Percentiles rank a stretch among this genome's conserved stretches.
Conservation (phyloP, 257 asterid genomes). For the Ilex asprella region DNA sequence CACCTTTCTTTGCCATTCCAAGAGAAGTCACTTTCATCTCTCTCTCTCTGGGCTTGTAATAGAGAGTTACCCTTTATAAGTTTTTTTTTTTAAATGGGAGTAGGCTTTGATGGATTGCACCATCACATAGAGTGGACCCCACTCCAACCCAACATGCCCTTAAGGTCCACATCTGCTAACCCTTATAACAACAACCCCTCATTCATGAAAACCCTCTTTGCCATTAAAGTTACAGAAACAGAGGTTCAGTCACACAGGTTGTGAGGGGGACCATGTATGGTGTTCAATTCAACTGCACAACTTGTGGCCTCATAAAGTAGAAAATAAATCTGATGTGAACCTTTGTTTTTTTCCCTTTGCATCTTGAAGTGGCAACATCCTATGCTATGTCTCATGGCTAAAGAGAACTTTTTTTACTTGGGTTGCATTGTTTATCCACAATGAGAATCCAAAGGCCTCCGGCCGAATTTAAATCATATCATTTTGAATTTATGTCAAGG, state of each 20-base stretch:
- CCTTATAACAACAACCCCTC: conserved; percentile 30
- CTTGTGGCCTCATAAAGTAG: conserved; percentile 6
- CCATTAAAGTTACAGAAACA: conserved; percentile 33
- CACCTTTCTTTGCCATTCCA: conserved; percentile 27
- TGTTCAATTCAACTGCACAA: background rate
- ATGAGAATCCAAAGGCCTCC: no score
- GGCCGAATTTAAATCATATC: no score
- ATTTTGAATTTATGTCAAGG: no score
- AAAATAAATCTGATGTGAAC: conserved; percentile 11
- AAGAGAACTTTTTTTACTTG: no score
- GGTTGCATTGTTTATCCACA: no score
- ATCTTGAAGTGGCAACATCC: background rate
- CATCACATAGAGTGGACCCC: conserved; percentile 20
- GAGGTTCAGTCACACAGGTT: conserved; percentile 1
- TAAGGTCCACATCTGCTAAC: conserved; percentile 20
- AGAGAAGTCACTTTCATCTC: conserved; percentile 19
- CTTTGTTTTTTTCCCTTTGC: conserved; percentile 11
- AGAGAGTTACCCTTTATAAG: conserved; percentile 2
- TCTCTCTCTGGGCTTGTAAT: background rate
- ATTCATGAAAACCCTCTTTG: conserved; percentile 27
- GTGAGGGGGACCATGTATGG: conserved; percentile 38
- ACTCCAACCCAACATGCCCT: conserved; percentile 12
- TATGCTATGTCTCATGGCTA: no score
- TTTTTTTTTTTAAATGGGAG: conserved; percentile 17
- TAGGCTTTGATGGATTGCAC: conserved; percentile 19